Evolutionary conservation across 495 filamentous ascomycete species (phyloP), one percentile per base, ranked within the genome.

Genomic region (Trichodelitschia bisporula): DNA sequence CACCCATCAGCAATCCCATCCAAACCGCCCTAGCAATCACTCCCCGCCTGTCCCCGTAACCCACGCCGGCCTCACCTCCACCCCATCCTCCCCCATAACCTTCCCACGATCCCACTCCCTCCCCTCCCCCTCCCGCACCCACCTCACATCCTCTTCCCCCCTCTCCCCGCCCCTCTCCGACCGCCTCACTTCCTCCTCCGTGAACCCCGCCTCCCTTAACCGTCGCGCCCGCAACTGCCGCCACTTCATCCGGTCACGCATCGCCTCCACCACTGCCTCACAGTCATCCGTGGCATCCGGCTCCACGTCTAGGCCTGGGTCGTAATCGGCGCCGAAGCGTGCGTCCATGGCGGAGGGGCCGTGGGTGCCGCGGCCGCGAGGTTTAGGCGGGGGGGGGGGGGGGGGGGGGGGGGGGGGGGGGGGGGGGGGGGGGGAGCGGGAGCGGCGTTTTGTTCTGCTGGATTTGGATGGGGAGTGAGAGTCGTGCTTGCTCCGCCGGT

Each of bases 31-130:
- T n/a, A n/a, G n/a, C n/a, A n/a, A n/a, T n/a, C n/a, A n/a, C n/a
- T n/a, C n/a, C n/a, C n/a, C n/a, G n/a, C n/a, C n/a, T n/a, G n/a
- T n/a, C n/a, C n/a, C n/a, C n/a, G n/a, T n/a, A n/a, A n/a, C 43
- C 43, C 40, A 46, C 10, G 41, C 41, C 19, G 62, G 58, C 32
- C 56, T 58, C 14, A 69, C 44, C 31, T 56, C 51, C 33, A 66
- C 55, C 36, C 70, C 72, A 32, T 73, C 60, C 9, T 58, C 61
- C 36, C 69, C 63, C 20, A 79, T 50, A 19, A 77, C 65, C 44
- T 92, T 92, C 2, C 77, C 77, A 4, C 69, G 58, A 59, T 95
- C 83, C 83, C 83, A 93, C 44, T 90, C 84, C 20, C 79, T 63
- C n/a, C 64, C 58, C 36, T 79, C 74, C 0, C 79, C 83, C 27